Conservation (phyloP, 305 asterid genomes). For the Fraxinus latifolia region DNA sequence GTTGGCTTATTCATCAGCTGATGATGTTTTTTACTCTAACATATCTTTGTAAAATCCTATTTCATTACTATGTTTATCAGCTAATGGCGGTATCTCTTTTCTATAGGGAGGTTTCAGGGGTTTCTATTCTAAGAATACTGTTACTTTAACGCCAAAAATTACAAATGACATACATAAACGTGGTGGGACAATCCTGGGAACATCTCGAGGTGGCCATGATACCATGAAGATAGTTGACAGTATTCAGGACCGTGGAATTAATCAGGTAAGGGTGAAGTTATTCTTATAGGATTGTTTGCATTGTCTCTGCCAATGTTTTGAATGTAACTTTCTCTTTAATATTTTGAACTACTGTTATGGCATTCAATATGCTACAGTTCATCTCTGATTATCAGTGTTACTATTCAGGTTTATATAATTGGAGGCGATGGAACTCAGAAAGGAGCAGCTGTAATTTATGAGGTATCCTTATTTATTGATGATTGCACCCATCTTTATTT, state of each 20-base stretch:
- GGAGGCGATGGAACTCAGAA: conserved; percentile 97
- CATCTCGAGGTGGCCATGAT: conserved; percentile 97
- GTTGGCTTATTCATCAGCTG: not conserved
- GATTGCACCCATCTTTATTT: conserved; percentile 4
- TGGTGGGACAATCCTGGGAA: conserved; percentile 93
- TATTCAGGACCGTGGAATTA: conserved; percentile 94
- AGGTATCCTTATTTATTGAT: conserved; percentile 43
- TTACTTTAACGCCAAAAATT: conserved; percentile 62
- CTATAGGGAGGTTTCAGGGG: conserved; percentile 70
- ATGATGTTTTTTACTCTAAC: not conserved
- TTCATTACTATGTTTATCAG: not conserved
- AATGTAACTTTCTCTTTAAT: conserved; percentile 15
- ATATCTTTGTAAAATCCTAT: not conserved
- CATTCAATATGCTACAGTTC: conserved; percentile 15
- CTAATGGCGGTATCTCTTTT: conserved; percentile 24
- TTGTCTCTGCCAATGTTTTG: conserved; percentile 15
- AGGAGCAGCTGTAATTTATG: conserved; percentile 85
- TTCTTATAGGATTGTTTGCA: conserved; percentile 4
- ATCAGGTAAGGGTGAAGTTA: conserved; percentile 53
- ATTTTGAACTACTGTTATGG: conserved; percentile 6
- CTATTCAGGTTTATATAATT: conserved; percentile 77
- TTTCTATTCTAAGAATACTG: conserved; percentile 81
- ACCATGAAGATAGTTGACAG: conserved; percentile 87
- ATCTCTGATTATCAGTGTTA: conserved; percentile 26
- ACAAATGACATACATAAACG: conserved; percentile 93